A percentile compares a stretch with the other conserved stretches of the same genome.
phyloP scores from a whole-genome alignment of 805 yeast species.

The Myxozyma kluyveri region DNA sequence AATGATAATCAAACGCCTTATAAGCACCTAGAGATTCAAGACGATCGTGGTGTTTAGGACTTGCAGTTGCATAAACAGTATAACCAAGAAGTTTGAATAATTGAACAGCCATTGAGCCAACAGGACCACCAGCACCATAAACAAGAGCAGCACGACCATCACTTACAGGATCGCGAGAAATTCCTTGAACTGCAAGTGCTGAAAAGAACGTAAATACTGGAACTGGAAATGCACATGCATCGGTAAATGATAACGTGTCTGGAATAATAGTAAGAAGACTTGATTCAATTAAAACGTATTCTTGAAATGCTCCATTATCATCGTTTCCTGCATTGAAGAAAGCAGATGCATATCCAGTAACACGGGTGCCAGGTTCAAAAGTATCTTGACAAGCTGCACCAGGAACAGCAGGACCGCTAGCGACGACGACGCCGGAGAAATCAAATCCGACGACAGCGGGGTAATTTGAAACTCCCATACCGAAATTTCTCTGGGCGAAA shows the following conservation, averaged over 20 bases:
- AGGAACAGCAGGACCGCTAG: conserved; percentile 29
- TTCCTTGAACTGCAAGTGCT: too few species aligned
- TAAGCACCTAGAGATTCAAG: conserved; percentile 52
- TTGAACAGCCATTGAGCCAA: conserved; percentile 60
- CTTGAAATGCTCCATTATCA: conserved; percentile 25
- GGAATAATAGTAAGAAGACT: conserved; percentile 26
- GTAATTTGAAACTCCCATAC: conserved; percentile 9
- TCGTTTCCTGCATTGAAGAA: background rate
- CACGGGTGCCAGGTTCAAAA: conserved; percentile 31
- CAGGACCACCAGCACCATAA: conserved; percentile 70
- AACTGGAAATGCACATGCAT: conserved; percentile 31
- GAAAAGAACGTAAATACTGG: conserved; percentile 28
- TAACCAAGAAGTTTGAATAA: conserved; percentile 51
- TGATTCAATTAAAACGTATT: conserved; percentile 17
- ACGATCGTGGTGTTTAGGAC: conserved; percentile 45
- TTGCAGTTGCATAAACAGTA: conserved; percentile 52
- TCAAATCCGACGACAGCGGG: conserved; percentile 32
- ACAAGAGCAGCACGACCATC: too few species aligned
- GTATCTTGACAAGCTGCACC: too few species aligned
- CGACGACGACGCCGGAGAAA: conserved; percentile 33
- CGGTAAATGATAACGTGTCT: conserved; percentile 19
- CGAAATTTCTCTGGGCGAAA: conserved; percentile 17
- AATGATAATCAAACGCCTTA: conserved; percentile 48
- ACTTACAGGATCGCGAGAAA: too few species aligned
- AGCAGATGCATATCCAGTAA: conserved; percentile 2